A percentile compares a stretch with the other conserved stretches of the same genome.
Conservation (phyloP, 2,329 filamentous ascomycete genomes). For the Capronia coronata region DNA sequence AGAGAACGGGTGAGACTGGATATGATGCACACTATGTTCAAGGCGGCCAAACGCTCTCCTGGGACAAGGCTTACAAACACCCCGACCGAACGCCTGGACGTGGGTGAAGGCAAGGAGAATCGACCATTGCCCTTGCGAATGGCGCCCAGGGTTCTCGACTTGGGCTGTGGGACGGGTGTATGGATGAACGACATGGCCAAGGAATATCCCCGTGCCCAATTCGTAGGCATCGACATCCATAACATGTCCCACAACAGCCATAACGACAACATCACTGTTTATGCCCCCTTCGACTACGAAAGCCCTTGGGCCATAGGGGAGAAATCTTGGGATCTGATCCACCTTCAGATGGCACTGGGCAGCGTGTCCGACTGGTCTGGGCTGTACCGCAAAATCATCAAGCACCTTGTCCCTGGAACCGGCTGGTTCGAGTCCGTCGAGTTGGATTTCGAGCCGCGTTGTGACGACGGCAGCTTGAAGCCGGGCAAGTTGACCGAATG, state of each 20-base stretch:
- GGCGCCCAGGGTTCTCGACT: constrained; percentile 48
- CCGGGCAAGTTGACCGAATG: constrained; percentile 47
- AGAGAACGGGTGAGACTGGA: constrained; percentile 71
- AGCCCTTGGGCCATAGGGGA: constrained; percentile 63
- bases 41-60: constrained; percentile 52
- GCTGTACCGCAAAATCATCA: constrained; percentile 64
- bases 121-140: constrained; percentile 3
- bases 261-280: constrained; percentile 61
- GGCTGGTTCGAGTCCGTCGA: constrained; percentile 84
- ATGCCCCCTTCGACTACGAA: constrained; percentile 68
- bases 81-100: neutral
- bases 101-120: neutral
- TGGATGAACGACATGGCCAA: constrained; percentile 85
- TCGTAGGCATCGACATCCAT: constrained; percentile 56
- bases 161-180: constrained; percentile 84
- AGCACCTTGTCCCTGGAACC: constrained; percentile 67
- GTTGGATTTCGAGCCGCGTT: constrained; percentile 72
- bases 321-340: constrained; percentile 73
- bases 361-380: constrained; percentile 69
- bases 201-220: constrained; percentile 54
- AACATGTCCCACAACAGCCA: constrained; percentile 59
- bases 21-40: constrained; percentile 72
- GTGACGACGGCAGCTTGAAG: constrained; percentile 57
- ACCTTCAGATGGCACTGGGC: constrained; percentile 71
- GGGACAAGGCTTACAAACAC: neutral